Conservation (phyloP, 257 asterid species). For the Petrea volubilis region DNA sequence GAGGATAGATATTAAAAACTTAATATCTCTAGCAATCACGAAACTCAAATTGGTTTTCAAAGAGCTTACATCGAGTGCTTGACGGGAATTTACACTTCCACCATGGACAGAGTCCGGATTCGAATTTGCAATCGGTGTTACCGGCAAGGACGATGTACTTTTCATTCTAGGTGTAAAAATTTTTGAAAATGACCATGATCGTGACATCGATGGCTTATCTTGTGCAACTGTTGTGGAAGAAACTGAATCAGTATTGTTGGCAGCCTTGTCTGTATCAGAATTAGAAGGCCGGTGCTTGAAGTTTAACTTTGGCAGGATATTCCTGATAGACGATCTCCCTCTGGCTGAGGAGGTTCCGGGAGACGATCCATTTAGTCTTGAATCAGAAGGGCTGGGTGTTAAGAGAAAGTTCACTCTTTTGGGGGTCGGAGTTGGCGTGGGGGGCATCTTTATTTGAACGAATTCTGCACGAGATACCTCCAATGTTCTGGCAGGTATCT, state of each 20-base stretch:
- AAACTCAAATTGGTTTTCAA: too few species aligned
- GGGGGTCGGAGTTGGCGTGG: constrained; percentile 80
- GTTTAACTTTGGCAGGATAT: constrained; percentile 59
- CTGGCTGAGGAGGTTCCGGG: constrained; percentile 61
- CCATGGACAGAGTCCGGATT: constrained; percentile 50
- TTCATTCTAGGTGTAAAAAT: constrained; percentile 76
- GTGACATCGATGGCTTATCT: constrained; percentile 56
- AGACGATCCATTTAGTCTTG: constrained; percentile 34
- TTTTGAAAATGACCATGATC: constrained; percentile 71
- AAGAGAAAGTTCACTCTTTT: constrained; percentile 70
- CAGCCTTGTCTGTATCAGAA: constrained; percentile 46
- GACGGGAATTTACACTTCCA: constrained; percentile 38
- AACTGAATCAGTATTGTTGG: constrained; percentile 36
- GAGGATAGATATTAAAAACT: not conserved
- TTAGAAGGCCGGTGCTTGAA: constrained; percentile 46
- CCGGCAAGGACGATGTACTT: constrained; percentile 70
- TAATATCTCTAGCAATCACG: too few species aligned
- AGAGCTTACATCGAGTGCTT: constrained; percentile 49
- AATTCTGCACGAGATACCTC: constrained; percentile 59
- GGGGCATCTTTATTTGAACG: constrained; percentile 66
- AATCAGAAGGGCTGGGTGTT: constrained; percentile 57
- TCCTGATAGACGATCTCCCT: constrained; percentile 51
- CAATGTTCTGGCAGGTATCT: constrained; percentile 65
- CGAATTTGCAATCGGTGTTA: constrained; percentile 47
- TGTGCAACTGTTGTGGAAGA: constrained; percentile 38